Evolutionary conservation across 805 yeast species (phyloP), one percentile per base, ranked within the genome.

Genomic region (Candida xyloterini): DNA sequence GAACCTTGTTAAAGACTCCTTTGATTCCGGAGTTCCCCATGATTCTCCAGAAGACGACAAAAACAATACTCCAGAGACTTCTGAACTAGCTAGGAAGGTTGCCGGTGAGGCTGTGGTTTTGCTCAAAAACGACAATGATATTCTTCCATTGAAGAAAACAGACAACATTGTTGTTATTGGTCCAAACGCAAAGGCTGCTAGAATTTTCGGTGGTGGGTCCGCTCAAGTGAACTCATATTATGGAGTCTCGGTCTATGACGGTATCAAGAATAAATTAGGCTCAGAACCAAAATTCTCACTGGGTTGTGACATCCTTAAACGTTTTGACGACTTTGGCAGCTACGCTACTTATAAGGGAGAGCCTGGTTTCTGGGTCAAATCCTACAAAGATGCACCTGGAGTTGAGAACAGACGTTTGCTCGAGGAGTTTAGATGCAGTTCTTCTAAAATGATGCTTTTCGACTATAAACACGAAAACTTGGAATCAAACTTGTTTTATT

Each of bases 201-300:
- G 71, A 27, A 72, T 65, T 44, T 71, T 77, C 16, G 84, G 84
- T 42, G 84, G 84, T 46, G 84, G 84, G 7, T 77, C 82, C 15
- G 81, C 83, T 26, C 63, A 77, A 7, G 33, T 53, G 33, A 42
- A 31, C 14, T 57, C 65, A 9, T 50, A 55, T 34, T 51, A 52
- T 25, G 43, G 42, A 10, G 38, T 45, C 16, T 42, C 44, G n/a
- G 44, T 50, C 5, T 48, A 25, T 14, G 45, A 47, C 3, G 47
- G 52, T 18, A 33, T 53, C 21, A n/a, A 41, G 5, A 46, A 56
- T 11, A 52, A 52, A 31, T 9, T 53, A 5, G 59, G 56, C 3
- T 48, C 50, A 1, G 43, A 50, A 44, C 48, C 56, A 5, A 35
- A 29, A 11, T 68, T 60, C 48, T 49, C 67, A 7, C 35, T 65